A percentile compares a stretch with the other conserved stretches of the same genome.
phyloP scores from a whole-genome alignment of 169 alveolate species.

The Plasmodium yoelii region DNA sequence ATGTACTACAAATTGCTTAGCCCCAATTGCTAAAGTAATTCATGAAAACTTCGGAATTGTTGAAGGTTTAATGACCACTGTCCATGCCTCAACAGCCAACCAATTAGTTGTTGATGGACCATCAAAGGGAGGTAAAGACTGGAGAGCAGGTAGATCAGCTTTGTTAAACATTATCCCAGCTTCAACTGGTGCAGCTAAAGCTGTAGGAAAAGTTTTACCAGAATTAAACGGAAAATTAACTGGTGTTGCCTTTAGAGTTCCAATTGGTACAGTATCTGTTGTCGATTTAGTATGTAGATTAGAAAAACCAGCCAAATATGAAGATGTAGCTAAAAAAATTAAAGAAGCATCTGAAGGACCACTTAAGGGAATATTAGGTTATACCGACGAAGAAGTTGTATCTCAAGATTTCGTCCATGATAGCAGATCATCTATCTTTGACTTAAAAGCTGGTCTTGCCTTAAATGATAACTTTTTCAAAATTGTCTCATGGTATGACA shows the following conservation, averaged over 20 bases:
- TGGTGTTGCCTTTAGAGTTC: slow-evolving; percentile 99
- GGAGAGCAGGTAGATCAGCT: slow-evolving; percentile 99
- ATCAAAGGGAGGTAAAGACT: slow-evolving; percentile 99
- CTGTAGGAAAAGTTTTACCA: slow-evolving; percentile 99
- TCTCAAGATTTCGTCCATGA: slow-evolving; percentile 97
- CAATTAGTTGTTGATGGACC: slow-evolving; percentile 99
- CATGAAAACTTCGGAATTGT: slow-evolving; percentile 98
- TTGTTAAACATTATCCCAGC: slow-evolving; percentile 98
- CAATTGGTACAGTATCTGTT: slow-evolving; percentile 98
- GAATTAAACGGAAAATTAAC: slow-evolving; percentile 98
- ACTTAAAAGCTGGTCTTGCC: slow-evolving; percentile 97
- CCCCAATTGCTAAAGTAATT: slow-evolving; percentile 99
- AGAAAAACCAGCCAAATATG: slow-evolving; percentile 96
- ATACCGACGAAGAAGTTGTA: slow-evolving; percentile 97
- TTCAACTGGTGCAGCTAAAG: slow-evolving; percentile 99
- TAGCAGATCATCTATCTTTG: slow-evolving; percentile 96
- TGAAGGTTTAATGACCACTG: slow-evolving; percentile 99
- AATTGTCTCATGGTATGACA: slow-evolving; percentile 99
- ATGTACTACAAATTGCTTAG: slow-evolving; percentile 99
- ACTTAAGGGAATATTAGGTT: slow-evolving; percentile 96
- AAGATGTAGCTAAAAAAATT: slow-evolving; percentile 94
- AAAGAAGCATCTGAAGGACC: slow-evolving; percentile 96
- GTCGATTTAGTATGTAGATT: slow-evolving; percentile 98
- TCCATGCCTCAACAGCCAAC: slow-evolving; percentile 99
- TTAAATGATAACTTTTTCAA: slow-evolving; percentile 97